Base-by-base conservation (phyloP, 1,139 yeast genomes). In the Cylindricascospora bacillispora region DNA sequence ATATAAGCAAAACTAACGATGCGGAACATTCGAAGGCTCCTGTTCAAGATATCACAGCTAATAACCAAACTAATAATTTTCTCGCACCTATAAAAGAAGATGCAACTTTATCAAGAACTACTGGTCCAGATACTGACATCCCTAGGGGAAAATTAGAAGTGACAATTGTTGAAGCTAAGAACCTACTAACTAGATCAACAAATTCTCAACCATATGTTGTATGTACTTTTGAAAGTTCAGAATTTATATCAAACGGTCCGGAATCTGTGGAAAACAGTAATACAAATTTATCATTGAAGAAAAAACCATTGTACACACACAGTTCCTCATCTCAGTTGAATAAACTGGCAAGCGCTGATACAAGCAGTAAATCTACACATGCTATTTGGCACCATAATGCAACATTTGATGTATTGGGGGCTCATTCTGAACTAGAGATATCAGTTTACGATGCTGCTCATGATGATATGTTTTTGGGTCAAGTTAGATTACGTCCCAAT, bases 381-480 rank as follows among this genome's bases (percentile, higher is more conserved):
- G 93, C 93, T 6, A 62, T 69, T 22, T 85, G 95, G 95, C 78
- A 80, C 49, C 93, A 85, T 53, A 83, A 81, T 49, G 92, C 95
- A 6, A 72, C 73, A 17, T 89, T 89, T 50, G 98, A 89, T 54
- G 95, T 89, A 30, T 74, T 83, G 25, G 92, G 89, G 15, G 71
- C 78, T 23, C 73, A 70, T 43, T 78, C 92, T 0, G 89, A 79
- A 50, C 64, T 89, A 39, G 94, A 85, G 45, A 74, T 89, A 30
- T 78, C 92, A 7, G 73, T 89, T 22, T 89, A 85, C 57, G 97
- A 89, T 55, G 75, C 85, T 5, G 73, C 73, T 26, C 68, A 73
- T 39, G 80, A 79, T 47, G 95, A 86, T 47, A 68, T 74, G 28
- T 86, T 85, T 47, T 60, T 89, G 46, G 98, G 98, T 15, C 93